Evolutionary conservation across 129 eudicot species (phyloP), one percentile per base, ranked within the genome.

Genomic region (Oenanthe sinensis): DNA sequence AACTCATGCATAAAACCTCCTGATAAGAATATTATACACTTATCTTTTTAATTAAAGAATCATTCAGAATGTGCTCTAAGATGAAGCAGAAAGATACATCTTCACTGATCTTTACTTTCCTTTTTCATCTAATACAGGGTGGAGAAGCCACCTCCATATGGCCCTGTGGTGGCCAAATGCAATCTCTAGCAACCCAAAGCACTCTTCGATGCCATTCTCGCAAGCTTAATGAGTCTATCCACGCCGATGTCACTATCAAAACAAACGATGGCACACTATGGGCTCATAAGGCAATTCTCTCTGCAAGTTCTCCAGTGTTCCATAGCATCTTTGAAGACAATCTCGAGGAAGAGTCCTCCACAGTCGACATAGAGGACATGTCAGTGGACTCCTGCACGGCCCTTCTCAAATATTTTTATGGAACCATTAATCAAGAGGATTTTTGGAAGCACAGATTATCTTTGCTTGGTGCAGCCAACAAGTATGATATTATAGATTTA

Each of bases 231-330:
- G 98, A 91, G 80, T 83, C 87, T 4, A 88, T 95, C 75, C 92
- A 87, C 48, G 83, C 92, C 4, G 98, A 95, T 67, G 96, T 95
- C 83, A 91, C 90, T 80, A 91, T 95, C 75, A 95, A 88, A 85
- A 87, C 94, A 15, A 80, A 87, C 3, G 92, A 90, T 3, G 97
- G 97, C 12, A 79, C 78, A 0, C 81, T 91, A 28, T 84, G 65
- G 45, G 93, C 96, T 43, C 98, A 95, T 84, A 95, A 88, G 71
- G 96, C 98, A 16, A 86, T 95, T 54, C 97, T 95, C 8, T 88
- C 98, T 12, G 90, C 98, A 76, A 91, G 98, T 47, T 94, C 98
- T 44, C 93, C 98, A 0, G 98, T 94, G 76, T 94, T 94, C 81
- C 85, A 85, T 33, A 91, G 96, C 84, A 94, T 94, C 97, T 94